Conservation (phyloP, 2,329 filamentous ascomycete species). For the Colletotrichum agaves region DNA sequence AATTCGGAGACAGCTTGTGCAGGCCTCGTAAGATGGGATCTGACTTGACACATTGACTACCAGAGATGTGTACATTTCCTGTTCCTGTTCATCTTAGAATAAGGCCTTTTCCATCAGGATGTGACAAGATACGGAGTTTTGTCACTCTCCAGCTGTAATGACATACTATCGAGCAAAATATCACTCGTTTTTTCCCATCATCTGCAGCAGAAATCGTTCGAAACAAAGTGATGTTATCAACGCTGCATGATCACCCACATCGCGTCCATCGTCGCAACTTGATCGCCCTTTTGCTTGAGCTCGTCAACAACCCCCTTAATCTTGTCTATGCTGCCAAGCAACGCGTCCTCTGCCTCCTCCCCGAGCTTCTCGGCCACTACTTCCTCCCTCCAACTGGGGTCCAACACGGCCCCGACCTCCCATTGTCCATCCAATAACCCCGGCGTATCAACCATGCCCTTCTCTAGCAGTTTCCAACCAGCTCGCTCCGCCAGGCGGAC, state of each 20-base stretch:
- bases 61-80: no score
- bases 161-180: no score
- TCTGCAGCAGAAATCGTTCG: neutral
- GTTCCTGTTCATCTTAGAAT: no score
- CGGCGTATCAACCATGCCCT: constrained; percentile 19
- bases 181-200: no score
- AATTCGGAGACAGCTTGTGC: neutral
- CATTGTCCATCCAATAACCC: constrained; percentile 32
- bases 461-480: constrained; percentile 23
- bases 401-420: constrained; percentile 30
- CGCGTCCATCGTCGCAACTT: constrained; percentile 24
- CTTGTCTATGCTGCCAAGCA: constrained; percentile 8
- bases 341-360: constrained; percentile 19
- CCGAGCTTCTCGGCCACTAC: constrained; percentile 9
- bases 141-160: no score
- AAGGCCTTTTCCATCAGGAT: no score
- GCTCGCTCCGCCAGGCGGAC: constrained; percentile 13
- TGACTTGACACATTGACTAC: neutral
- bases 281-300: constrained; percentile 12
- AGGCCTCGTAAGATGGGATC: no score
- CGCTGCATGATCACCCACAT: constrained; percentile 31
- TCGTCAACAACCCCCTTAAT: constrained; percentile 6
- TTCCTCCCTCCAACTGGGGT: constrained; percentile 17
- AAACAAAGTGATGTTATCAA: neutral
- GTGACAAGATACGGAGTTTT: neutral